phyloP scores from a whole-genome alignment of 768 basidiomycete species.

The Mycena galopus region DNA sequence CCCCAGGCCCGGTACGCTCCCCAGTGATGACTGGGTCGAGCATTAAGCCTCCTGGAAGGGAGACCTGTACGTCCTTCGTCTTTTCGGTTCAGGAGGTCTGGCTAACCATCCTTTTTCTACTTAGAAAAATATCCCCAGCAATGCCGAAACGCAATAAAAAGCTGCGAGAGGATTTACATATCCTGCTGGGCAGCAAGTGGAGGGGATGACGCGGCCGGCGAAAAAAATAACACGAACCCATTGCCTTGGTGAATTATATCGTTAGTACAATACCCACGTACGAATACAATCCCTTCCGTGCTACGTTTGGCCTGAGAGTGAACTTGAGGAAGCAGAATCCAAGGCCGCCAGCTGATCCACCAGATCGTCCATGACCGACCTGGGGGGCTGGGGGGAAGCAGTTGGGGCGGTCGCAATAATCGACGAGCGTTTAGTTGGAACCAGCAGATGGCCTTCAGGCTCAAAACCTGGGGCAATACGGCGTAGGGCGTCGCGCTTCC shows the following conservation, averaged over 20 bases:
- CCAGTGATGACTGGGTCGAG: neutral
- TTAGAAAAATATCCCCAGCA: neutral
- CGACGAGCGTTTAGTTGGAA: slow-evolving; percentile 59
- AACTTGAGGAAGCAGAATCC: slow-evolving; percentile 50
- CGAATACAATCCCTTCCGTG: neutral
- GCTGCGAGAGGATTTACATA: too few relatives aligned
- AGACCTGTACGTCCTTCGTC: neutral
- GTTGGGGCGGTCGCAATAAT: slow-evolving; percentile 38
- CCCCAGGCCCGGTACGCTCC: neutral
- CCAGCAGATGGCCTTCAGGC: slow-evolving; percentile 69
- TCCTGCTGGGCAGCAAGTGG: neutral
- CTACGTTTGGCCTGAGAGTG: slow-evolving; percentile 6
- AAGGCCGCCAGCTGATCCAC: slow-evolving; percentile 86
- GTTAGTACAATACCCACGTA: slow-evolving; percentile 23
- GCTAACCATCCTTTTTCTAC: neutral
- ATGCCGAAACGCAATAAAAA: neutral
- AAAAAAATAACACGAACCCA: neutral
- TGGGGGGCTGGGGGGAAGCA: slow-evolving; percentile 39
- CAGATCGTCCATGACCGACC: slow-evolving; percentile 84
- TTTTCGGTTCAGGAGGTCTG: neutral
- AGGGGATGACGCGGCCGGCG: neutral
- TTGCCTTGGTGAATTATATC: neutral
- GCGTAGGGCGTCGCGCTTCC: slow-evolving; percentile 75
- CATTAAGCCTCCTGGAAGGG: neutral
- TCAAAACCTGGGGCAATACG: slow-evolving; percentile 90